Percentiles rank a stretch among this genome's conserved stretches.
Conservation (phyloP, 176 grass and related monocot genomes). For the Urochloa ruziziensis region DNA sequence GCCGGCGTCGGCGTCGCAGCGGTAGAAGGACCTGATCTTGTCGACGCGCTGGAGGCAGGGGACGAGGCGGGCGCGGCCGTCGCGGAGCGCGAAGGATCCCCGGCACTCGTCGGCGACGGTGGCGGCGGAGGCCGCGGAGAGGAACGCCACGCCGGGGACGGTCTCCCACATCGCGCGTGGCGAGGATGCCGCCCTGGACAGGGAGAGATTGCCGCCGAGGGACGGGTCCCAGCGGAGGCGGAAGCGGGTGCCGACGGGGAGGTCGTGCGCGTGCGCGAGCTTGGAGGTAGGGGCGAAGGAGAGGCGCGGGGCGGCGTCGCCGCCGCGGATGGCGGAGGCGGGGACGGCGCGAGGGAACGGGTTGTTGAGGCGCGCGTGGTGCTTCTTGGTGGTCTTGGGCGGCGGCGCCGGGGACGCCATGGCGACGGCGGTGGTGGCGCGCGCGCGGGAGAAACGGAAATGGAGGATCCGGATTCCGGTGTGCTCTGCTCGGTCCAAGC, state of each 20-base stretch:
- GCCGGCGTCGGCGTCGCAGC: constrained; percentile 37
- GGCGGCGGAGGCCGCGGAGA: constrained; percentile 54
- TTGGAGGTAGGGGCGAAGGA: constrained; percentile 51
- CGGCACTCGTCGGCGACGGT: constrained; percentile 72
- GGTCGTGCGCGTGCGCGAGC: constrained; percentile 55
- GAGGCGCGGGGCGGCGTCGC: constrained; percentile 33
- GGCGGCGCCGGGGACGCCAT: constrained; percentile 24
- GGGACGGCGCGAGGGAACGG: constrained; percentile 61
- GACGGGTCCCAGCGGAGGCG: constrained; percentile 51
- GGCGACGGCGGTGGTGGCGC: constrained; percentile 2
- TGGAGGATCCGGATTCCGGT: neutral
- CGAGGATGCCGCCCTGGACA: constrained; percentile 12
- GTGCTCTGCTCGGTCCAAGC: constrained; percentile 12
- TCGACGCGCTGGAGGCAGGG: constrained; percentile 63
- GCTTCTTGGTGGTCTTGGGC: constrained; percentile 57
- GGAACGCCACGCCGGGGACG: constrained; percentile 69
- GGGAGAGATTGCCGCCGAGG: constrained; percentile 27
- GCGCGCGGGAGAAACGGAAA: constrained; percentile 3
- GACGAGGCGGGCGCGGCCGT: constrained; percentile 52
- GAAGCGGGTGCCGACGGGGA: constrained; percentile 60
- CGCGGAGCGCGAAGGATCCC: constrained; percentile 75
- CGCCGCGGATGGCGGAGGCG: constrained; percentile 29
- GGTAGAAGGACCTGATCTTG: constrained; percentile 45
- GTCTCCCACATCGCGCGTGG: constrained; percentile 56
- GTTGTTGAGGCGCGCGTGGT: constrained; percentile 74